Evolutionary conservation across 164 flowering plant species (phyloP).

Genomic region (Taxillus chinensis): DNA sequence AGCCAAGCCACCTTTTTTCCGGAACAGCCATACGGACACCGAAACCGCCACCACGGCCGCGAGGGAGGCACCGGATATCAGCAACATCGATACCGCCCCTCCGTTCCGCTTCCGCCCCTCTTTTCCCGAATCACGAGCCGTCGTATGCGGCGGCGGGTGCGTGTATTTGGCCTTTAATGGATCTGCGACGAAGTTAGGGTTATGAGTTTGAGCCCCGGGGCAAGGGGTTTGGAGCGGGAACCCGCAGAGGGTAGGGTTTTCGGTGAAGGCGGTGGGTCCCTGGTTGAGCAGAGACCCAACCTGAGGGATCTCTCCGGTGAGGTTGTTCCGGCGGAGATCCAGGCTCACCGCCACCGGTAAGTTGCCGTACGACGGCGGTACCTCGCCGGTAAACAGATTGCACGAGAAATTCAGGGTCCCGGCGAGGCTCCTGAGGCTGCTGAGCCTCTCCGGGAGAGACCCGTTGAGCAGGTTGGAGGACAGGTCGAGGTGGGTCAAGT

Average conservation of each 20-base stretch:
- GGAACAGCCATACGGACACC: conserved; percentile 44
- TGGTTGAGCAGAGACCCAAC: conserved; percentile 74
- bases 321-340: conserved; percentile 66
- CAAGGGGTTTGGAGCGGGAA: conserved; percentile 60
- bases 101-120: conserved; percentile 5
- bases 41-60: conserved; percentile 37
- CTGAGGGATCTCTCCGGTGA: conserved; percentile 68
- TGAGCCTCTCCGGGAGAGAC: conserved; percentile 43
- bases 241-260: conserved; percentile 80
- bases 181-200: conserved; percentile 14
- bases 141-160: conserved; percentile 13
- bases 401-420: conserved; percentile 70
- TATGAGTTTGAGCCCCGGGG: conserved; percentile 25
- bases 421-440: conserved; percentile 28
- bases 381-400: conserved; percentile 58
- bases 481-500: conserved; percentile 40
- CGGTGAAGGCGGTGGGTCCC: conserved; percentile 90
- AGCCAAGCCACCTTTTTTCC: conserved; percentile 30
- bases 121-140: neutral
- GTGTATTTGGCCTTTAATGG: conserved; percentile 19
- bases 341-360: conserved; percentile 59
- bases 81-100: conserved; percentile 29
- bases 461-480: conserved; percentile 72
- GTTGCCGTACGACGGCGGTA: conserved; percentile 60
- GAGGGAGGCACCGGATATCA: conserved; percentile 48